Percentiles rank a stretch among this genome's conserved stretches.
phyloP scores from a whole-genome alignment of 345 rosid species.

The Eucalyptus regnans region DNA sequence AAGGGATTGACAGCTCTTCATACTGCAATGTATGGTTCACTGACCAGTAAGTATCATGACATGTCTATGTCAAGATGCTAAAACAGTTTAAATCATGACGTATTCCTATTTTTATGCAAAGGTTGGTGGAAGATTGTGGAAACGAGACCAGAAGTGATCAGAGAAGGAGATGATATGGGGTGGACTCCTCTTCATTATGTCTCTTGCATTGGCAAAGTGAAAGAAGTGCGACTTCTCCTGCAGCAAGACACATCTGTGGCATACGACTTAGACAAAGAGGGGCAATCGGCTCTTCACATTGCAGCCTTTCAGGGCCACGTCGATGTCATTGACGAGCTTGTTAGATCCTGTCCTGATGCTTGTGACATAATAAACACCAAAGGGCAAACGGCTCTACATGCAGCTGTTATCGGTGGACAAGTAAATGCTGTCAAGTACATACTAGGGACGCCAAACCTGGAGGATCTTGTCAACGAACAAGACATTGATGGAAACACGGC shows the following conservation, averaged over 20 bases:
- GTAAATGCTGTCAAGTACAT: background rate
- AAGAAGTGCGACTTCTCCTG: background rate
- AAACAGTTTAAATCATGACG: background rate
- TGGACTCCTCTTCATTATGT: background rate
- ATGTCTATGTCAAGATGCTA: background rate
- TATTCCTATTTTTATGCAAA: background rate
- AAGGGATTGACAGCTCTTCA: background rate
- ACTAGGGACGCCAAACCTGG: background rate
- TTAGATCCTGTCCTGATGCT: background rate
- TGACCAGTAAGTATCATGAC: background rate
- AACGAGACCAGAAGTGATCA: background rate
- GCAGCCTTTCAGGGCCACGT: background rate
- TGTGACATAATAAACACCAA: background rate
- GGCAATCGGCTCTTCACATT: background rate
- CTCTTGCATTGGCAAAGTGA: background rate
- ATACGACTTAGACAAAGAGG: background rate
- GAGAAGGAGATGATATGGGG: background rate
- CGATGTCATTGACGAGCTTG: background rate
- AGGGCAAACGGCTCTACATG: background rate
- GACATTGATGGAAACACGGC: background rate
- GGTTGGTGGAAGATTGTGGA: background rate
- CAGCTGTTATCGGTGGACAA: background rate
- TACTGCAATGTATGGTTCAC: background rate
- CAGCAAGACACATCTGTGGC: background rate
- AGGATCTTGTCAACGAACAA: background rate